phyloP scores from a whole-genome alignment of 805 yeast species.

The Sugiyamaella smithiae region DNA sequence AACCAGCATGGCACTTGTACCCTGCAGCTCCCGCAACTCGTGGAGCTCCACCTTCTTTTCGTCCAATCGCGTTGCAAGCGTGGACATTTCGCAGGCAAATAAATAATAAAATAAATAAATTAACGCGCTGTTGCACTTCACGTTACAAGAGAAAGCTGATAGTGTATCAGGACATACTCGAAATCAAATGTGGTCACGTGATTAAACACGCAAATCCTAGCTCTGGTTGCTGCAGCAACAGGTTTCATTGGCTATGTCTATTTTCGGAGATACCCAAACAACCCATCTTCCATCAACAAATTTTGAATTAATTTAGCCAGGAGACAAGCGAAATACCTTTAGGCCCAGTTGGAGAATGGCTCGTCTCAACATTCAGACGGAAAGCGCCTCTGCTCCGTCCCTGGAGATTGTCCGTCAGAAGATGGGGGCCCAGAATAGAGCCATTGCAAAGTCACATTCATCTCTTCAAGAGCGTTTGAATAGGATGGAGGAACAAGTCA shows the following conservation, averaged over 20 bases:
- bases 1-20: slow-evolving; percentile 46
- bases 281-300: too few relatives aligned
- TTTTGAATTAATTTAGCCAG: too few relatives aligned
- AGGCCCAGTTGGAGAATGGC: slow-evolving; percentile 2
- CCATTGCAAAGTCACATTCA: slow-evolving; percentile 48
- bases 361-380: slow-evolving; percentile 5
- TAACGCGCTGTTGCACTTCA: too few relatives aligned
- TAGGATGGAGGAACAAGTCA: slow-evolving; percentile 42
- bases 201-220: too few relatives aligned
- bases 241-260: neutral
- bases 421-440: slow-evolving; percentile 42
- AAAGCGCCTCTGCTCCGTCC: neutral
- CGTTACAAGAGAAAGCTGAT: too few relatives aligned
- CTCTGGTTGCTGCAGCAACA: slow-evolving; percentile 1
- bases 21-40: slow-evolving; percentile 46
- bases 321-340: too few relatives aligned
- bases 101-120: neutral
- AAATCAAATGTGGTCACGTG: neutral
- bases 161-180: too few relatives aligned
- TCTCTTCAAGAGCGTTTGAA: slow-evolving; percentile 41
- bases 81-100: slow-evolving; percentile 13
- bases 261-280: too few relatives aligned
- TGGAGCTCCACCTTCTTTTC: slow-evolving; percentile 54
- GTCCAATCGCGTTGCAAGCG: slow-evolving; percentile 33
- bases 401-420: slow-evolving; percentile 19